phyloP scores from a whole-genome alignment of 1,284 basidiomycete species.

The Ceratobasidium sp. region DNA sequence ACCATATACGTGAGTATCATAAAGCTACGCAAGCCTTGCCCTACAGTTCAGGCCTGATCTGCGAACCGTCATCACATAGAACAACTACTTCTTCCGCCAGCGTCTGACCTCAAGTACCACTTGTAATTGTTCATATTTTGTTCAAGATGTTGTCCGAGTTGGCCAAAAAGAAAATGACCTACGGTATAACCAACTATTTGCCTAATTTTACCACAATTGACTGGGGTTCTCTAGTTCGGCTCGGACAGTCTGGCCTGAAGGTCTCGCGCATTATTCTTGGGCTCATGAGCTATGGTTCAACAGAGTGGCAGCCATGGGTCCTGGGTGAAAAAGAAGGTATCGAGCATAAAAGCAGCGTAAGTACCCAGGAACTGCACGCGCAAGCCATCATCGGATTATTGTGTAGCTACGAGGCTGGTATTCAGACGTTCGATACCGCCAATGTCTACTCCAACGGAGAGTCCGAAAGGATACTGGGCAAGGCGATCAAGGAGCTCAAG shows the following conservation, averaged over 20 bases:
- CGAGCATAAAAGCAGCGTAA: constrained; percentile 50
- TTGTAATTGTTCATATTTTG: too few species aligned
- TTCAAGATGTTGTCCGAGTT: too few species aligned
- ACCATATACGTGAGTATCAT: too few species aligned
- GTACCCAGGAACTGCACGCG: not conserved
- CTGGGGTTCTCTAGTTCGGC: constrained; percentile 1
- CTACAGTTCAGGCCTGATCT: too few species aligned
- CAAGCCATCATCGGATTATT: not conserved
- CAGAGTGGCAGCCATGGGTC: constrained; percentile 47
- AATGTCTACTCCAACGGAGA: constrained; percentile 47
- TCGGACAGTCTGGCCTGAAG: constrained; percentile 39
- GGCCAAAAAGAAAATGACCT: constrained; percentile 1
- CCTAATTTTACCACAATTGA: not conserved
- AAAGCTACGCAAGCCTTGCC: too few species aligned
- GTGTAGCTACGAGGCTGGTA: constrained; percentile 53
- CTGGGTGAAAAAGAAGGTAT: constrained; percentile 48
- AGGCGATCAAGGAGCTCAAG: constrained; percentile 44
- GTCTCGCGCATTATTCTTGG: constrained; percentile 37
- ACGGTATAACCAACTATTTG: not conserved
- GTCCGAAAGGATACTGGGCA: constrained; percentile 44
- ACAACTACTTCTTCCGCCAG: too few species aligned
- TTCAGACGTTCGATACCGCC: constrained; percentile 63
- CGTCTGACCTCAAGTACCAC: too few species aligned
- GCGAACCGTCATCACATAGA: too few species aligned
- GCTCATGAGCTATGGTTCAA: constrained; percentile 30